Evolutionary conservation across 2,329 filamentous ascomycete species (phyloP), one percentile per base, ranked within the genome.

Genomic region (Fusarium sambucinum): DNA sequence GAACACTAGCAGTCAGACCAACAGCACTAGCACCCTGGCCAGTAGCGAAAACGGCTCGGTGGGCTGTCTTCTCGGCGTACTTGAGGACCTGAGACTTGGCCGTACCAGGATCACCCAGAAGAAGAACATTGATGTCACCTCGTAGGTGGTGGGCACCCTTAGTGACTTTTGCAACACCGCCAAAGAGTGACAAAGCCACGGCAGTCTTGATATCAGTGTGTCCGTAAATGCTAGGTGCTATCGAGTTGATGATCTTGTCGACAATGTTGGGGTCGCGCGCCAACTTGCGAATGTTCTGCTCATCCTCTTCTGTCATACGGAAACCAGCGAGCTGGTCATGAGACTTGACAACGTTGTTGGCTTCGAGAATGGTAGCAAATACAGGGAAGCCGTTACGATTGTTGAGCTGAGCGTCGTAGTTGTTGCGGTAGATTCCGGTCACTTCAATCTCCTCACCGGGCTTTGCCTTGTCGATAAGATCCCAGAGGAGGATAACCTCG

Each of bases 331-430:
- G 90, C 80, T 99, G 94, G 78, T 99, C 96, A 77, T 99, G 96
- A 1, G 95, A 91, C 80, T 99, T 99, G 80, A 98, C 90, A 7
- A 98, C 89, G 72, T 99, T 94, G 80, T 99, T 99, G 27, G 96
- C 96, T 80, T 99, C 96, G 6, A 99, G 87, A 61, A 99, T 96
- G 0, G 96, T 99, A 6, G 96, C 95, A 79, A 99, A 99, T 35
- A 99, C 96, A 0, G 96, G 96, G 81, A 99, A 98, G 6, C 96
- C 96, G 76, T 98, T 99, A 76, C 96, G 95, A 83, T 97, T 98
- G 82, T 99, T 99, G 55, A 99, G 87, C 73, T 97, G 93, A 5
- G 96, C 94, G 77, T 98, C 95, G 76, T 97, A 99, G 82, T 96
- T 98, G 84, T 99, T 99, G 73, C 94, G 91, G 82, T 99, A 99